phyloP scores from a whole-genome alignment of 768 basidiomycete genomes.

The Trametopsis cervina region DNA sequence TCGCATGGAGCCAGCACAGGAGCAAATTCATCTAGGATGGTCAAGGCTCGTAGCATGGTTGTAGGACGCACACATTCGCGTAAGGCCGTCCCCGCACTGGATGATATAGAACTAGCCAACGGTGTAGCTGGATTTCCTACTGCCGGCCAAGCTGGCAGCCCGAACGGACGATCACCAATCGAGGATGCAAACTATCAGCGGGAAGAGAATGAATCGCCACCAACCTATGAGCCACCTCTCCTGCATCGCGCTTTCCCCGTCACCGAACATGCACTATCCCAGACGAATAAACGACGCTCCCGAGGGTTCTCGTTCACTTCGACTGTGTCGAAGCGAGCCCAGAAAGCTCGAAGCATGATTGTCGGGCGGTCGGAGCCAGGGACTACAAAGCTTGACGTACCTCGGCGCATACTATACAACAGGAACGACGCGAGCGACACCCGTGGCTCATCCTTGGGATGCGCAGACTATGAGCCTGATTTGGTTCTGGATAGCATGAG shows the following conservation, averaged over 20 bases:
- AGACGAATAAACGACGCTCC: constrained; percentile 8
- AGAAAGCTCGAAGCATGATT: constrained; percentile 11
- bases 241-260: not conserved
- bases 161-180: too few species aligned
- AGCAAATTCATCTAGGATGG: not conserved
- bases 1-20: not conserved
- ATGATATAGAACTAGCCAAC: not conserved
- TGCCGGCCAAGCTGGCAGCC: too few species aligned
- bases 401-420: not conserved
- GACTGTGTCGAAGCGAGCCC: constrained; percentile 15
- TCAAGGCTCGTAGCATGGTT: not conserved
- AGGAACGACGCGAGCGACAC: not conserved
- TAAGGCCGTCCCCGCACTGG: not conserved
- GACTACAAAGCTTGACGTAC: constrained; percentile 1
- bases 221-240: not conserved
- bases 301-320: constrained; percentile 24
- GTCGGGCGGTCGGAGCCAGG: not conserved
- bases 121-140: too few species aligned
- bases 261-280: not conserved
- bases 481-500: constrained; percentile 23
- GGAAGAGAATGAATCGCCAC: not conserved
- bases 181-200: too few species aligned
- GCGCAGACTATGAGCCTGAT: constrained; percentile 14
- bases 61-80: not conserved
- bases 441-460: constrained; percentile 5